Conservation (phyloP, 345 rosid species). For the Gossypium australe region DNA sequence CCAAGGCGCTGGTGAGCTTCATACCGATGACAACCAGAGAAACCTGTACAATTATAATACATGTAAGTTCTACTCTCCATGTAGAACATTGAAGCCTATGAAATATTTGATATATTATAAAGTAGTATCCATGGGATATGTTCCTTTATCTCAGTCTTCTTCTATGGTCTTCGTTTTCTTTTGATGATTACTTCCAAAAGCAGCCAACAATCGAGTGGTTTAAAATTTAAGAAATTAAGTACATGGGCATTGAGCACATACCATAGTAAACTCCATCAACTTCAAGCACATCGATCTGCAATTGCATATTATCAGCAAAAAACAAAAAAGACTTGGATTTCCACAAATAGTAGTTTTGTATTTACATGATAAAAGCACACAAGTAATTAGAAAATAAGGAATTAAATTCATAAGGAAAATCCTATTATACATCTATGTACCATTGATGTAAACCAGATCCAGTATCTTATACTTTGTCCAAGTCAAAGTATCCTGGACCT, state of each 20-base stretch:
- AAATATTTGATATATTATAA: not conserved
- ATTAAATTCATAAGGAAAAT: not conserved
- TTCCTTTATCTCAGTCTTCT: not conserved
- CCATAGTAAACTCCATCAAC: conserved; percentile 89
- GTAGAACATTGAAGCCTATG: not conserved
- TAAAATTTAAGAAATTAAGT: not conserved
- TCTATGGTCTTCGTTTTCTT: not conserved
- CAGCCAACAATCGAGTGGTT: not conserved
- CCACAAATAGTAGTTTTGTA: not conserved
- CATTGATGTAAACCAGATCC: not conserved
- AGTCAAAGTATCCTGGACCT: not conserved
- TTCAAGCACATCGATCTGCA: conserved; percentile 94
- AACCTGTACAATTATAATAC: conserved; percentile 36
- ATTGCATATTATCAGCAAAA: not conserved
- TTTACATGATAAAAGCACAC: not conserved
- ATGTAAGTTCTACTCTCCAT: not conserved
- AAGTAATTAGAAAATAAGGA: not conserved
- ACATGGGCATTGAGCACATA: conserved; percentile 16
- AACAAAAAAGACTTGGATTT: not conserved
- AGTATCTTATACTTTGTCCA: not conserved
- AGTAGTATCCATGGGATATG: not conserved
- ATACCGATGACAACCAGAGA: conserved; percentile 88
- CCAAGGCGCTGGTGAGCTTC: conserved; percentile 92
- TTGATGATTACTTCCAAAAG: not conserved
- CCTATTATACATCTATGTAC: not conserved